Conservation (phyloP, 2,329 filamentous ascomycete genomes). For the Leptographium lundbergii region DNA sequence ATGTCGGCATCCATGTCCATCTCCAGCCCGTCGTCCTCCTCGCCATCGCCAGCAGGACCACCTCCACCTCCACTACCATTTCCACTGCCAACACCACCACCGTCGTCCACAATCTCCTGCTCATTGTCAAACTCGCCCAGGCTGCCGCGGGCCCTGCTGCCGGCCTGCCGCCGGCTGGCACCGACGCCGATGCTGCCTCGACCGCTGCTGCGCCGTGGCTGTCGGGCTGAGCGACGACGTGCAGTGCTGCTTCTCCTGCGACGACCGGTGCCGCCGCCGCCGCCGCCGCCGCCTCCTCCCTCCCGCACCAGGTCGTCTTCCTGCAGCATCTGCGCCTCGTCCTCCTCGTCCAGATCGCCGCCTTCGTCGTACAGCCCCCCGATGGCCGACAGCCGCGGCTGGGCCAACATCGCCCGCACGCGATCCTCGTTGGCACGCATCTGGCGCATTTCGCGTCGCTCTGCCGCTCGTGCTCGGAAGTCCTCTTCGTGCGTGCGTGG, state of each 20-base stretch:
- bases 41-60: too few species aligned
- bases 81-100: not conserved
- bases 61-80: not conserved
- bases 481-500: slow-evolving; percentile 19
- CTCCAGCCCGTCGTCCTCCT: not conserved
- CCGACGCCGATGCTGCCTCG: not conserved
- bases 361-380: slow-evolving; percentile 36
- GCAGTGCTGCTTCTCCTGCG: not conserved
- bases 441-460: slow-evolving; percentile 32
- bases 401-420: slow-evolving; percentile 44
- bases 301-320: slow-evolving; percentile 43
- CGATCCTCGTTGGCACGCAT: slow-evolving; percentile 48
- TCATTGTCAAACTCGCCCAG: not conserved
- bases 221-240: slow-evolving; percentile 14
- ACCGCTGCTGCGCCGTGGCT: not conserved
- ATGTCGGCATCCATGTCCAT: slow-evolving; percentile 47
- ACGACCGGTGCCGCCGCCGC: too few species aligned
- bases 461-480: slow-evolving; percentile 19
- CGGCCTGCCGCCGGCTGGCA: not conserved
- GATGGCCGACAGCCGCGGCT: slow-evolving; percentile 23
- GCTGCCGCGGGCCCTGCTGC: not conserved
- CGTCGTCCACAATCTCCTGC: not conserved
- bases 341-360: slow-evolving; percentile 41
- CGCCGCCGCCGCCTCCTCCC: slow-evolving; percentile 5
- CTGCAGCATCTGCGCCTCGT: slow-evolving; percentile 46